Evolutionary conservation across 169 alveolate genomes (phyloP).

Genomic region (Miamiensis avidus): DNA sequence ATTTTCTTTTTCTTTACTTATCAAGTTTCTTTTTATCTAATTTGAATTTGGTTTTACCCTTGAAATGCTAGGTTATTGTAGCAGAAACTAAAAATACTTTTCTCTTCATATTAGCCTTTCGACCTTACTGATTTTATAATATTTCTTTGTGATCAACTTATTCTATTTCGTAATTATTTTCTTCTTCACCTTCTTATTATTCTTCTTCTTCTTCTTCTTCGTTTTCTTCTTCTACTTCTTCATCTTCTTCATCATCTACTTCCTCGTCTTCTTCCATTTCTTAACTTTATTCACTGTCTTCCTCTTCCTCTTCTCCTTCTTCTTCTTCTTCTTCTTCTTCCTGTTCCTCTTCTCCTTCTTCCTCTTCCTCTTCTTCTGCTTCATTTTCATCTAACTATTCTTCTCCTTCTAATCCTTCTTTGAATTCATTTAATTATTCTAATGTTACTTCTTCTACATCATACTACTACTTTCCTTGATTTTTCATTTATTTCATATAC

Average conservation of each 20-base stretch:
- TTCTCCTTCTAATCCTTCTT: constrained; percentile 37
- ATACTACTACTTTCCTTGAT: not conserved
- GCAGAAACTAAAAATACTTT: constrained; percentile 63
- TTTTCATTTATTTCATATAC: constrained; percentile 2
- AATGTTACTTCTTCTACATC: not conserved
- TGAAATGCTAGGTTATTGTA: constrained; percentile 44
- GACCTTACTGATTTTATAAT: not conserved
- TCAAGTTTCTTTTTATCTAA: constrained; percentile 36
- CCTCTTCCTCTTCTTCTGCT: constrained; percentile 40
- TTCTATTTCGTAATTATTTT: constrained; percentile 13
- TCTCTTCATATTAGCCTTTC: too few species aligned
- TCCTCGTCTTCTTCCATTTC: constrained; percentile 6
- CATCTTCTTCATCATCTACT: not conserved
- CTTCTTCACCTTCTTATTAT: not conserved
- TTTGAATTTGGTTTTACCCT: constrained; percentile 48
- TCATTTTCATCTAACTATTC: constrained; percentile 33
- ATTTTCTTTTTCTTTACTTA: constrained; percentile 30
- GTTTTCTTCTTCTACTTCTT: constrained; percentile 8
- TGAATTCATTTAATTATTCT: not conserved
- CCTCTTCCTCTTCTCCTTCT: constrained; percentile 47
- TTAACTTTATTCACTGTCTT: constrained; percentile 25
- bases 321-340: constrained; percentile 38
- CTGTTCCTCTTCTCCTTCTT: constrained; percentile 44
- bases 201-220: not conserved
- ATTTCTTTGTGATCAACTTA: not conserved